phyloP scores from a whole-genome alignment of 805 yeast species.

The Ogataea neopini region DNA sequence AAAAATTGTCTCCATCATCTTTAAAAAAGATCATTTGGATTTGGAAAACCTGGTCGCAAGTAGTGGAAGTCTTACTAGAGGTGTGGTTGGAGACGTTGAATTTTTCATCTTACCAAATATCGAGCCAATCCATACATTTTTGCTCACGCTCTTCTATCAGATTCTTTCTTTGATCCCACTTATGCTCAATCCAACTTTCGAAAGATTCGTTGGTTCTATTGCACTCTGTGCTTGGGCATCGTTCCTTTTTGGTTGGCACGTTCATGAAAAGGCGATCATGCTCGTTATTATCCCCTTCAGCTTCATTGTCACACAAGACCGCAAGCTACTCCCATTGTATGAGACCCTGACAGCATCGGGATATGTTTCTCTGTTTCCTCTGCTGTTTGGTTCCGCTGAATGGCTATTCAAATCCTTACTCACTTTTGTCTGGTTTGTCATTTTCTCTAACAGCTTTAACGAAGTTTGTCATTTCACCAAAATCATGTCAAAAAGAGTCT shows the following conservation, averaged over 20 bases:
- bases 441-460: slow-evolving; percentile 69
- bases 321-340: slow-evolving; percentile 70
- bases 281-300: slow-evolving; percentile 85
- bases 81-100: slow-evolving; percentile 87
- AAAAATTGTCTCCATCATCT: slow-evolving; percentile 33
- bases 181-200: slow-evolving; percentile 68
- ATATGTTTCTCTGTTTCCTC: slow-evolving; percentile 84
- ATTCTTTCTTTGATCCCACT: slow-evolving; percentile 72
- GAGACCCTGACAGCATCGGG: slow-evolving; percentile 76
- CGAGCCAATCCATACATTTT: slow-evolving; percentile 73
- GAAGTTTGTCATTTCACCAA: slow-evolving; percentile 56
- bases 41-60: slow-evolving; percentile 22
- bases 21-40: slow-evolving; percentile 9
- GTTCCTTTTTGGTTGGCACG: slow-evolving; percentile 97
- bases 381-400: slow-evolving; percentile 77
- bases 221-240: slow-evolving; percentile 91
- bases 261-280: slow-evolving; percentile 96
- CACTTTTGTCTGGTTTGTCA: slow-evolving; percentile 83
- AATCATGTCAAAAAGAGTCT: slow-evolving; percentile 46
- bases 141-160: slow-evolving; percentile 84
- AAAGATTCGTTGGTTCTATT: slow-evolving; percentile 78
- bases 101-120: slow-evolving; percentile 81
- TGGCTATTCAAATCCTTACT: slow-evolving; percentile 73
- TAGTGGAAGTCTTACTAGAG: slow-evolving; percentile 55
- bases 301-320: slow-evolving; percentile 69